Evolutionary conservation across 805 yeast species (phyloP).

Genomic region (Wickerhamiella cacticola): DNA sequence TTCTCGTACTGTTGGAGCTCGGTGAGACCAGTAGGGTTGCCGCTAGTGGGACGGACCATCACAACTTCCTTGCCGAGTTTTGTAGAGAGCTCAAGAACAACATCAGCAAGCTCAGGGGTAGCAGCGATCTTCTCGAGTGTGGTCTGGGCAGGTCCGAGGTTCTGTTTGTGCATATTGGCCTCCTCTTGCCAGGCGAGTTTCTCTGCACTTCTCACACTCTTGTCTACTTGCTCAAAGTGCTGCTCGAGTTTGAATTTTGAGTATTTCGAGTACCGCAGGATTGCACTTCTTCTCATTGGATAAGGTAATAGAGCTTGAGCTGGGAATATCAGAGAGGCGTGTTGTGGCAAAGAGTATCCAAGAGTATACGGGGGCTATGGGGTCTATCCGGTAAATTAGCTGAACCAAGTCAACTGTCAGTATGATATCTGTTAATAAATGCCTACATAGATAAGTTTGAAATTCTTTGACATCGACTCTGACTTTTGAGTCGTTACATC

Average conservation of each 20-base stretch:
- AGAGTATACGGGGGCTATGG: too few species aligned
- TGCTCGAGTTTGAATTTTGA: slow-evolving; percentile 16
- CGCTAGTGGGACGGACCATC: slow-evolving; percentile 46
- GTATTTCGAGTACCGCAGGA: slow-evolving; percentile 18
- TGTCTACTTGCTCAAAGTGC: slow-evolving; percentile 18
- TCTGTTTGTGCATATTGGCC: slow-evolving; percentile 17
- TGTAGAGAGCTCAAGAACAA: slow-evolving; percentile 21
- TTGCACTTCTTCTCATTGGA: slow-evolving; percentile 21
- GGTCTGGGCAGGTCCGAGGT: slow-evolving; percentile 14
- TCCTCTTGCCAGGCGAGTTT: slow-evolving; percentile 17
- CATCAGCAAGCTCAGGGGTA: slow-evolving; percentile 24
- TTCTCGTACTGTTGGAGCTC: slow-evolving; percentile 70
- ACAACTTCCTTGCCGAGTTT: slow-evolving; percentile 24
- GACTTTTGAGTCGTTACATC: too few species aligned
- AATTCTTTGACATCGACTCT: too few species aligned
- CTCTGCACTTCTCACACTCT: slow-evolving; percentile 18
- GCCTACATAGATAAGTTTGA: too few species aligned
- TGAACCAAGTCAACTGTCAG: too few species aligned
- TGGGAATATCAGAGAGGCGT: background rate
- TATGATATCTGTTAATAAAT: too few species aligned
- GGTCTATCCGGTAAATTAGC: too few species aligned
- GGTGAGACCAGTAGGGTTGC: slow-evolving; percentile 71
- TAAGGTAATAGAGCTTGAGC: background rate
- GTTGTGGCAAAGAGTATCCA: background rate
- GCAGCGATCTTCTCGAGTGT: slow-evolving; percentile 21